A percentile compares a stretch with the other conserved stretches of the same genome.
Evolutionary conservation across 2,329 filamentous ascomycete species (phyloP).

Genomic region (Claviceps spartinae): DNA sequence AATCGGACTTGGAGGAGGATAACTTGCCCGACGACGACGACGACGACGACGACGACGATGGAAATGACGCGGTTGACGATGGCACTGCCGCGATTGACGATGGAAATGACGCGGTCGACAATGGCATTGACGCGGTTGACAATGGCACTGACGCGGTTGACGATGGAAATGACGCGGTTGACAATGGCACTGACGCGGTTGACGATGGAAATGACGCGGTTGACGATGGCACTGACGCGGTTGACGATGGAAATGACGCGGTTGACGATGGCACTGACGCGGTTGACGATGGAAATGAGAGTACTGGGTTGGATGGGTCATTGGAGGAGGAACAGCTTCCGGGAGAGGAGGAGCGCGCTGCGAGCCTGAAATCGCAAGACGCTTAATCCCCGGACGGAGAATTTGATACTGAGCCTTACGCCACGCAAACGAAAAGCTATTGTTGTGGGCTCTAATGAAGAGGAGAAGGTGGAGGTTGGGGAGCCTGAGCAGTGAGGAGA

Average conservation of each 20-base stretch:
- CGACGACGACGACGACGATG: too few relatives aligned
- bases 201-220: slow-evolving; percentile 14
- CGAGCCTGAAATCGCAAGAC: too few relatives aligned
- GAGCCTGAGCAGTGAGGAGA: too few relatives aligned
- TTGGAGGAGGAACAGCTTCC: too few relatives aligned
- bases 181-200: slow-evolving; percentile 27
- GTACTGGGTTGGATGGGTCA: too few relatives aligned
- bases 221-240: slow-evolving; percentile 10
- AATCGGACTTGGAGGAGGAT: too few relatives aligned
- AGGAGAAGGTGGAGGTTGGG: slow-evolving; percentile 5
- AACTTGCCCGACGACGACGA: too few relatives aligned
- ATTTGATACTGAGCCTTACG: too few relatives aligned
- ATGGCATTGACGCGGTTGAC: slow-evolving; percentile 25
- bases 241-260: slow-evolving; percentile 17
- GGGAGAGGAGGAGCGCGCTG: too few relatives aligned
- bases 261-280: slow-evolving; percentile 6
- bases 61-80: slow-evolving; percentile 17
- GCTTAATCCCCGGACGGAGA: neutral
- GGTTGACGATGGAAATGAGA: slow-evolving; percentile 19
- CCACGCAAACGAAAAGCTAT: too few relatives aligned
- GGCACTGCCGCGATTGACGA: slow-evolving; percentile 28
- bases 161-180: slow-evolving; percentile 9
- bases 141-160: too few relatives aligned
- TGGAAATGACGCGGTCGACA: slow-evolving; percentile 15
- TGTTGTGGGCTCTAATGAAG: too few relatives aligned